Base-by-base conservation (phyloP, 257 asterid species). In the Leonotis leonurus region DNA sequence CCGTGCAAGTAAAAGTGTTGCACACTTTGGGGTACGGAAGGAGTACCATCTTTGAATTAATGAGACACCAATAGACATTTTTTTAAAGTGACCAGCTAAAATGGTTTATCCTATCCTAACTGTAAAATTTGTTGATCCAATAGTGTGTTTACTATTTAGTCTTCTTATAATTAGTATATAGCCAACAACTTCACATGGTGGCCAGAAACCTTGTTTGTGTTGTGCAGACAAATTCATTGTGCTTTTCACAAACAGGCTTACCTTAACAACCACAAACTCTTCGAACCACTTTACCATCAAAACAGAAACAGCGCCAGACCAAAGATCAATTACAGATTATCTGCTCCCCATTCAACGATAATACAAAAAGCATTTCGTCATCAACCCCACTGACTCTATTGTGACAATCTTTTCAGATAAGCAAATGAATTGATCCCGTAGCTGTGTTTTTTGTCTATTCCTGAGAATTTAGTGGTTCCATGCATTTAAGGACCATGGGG, bases 301-400 rank as follows among this genome's bases (percentile, higher is more conserved):
- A 32, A 48, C 5, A n/a, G 13, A 35, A 13, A 20, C 33, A 9
- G 7, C 61, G 48, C 32, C 46, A 30, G 17, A 9, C 50, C 49
- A 20, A 29, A 68, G 62, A 71, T 71, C 71, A 29, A 22, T 24
- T 50, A 40, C 10, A 65, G 72, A 71, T 71, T 58, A 49, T 58
- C 32, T 58, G 76, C 76, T 50, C 68, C 68, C 71, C 71, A 48
- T 36, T 56, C 46, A 0, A 32, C 12, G 26, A 32, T 35, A 57
- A 49, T 14, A 39, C 50, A 63, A 37, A 35, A 35, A 57, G 7
- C 27, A 22, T 14, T 67, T 57, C 22, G 39, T 46, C 52, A 46
- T 11, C 58, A 57, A 33, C 43, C 72, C 67, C 73, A 68, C 73
- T 45, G 14, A 36, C 58, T 68, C 36, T 48, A 68, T 48, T 25